Base-by-base conservation (phyloP, 2,329 filamentous ascomycete species). In the Huntiella bhutanensis region DNA sequence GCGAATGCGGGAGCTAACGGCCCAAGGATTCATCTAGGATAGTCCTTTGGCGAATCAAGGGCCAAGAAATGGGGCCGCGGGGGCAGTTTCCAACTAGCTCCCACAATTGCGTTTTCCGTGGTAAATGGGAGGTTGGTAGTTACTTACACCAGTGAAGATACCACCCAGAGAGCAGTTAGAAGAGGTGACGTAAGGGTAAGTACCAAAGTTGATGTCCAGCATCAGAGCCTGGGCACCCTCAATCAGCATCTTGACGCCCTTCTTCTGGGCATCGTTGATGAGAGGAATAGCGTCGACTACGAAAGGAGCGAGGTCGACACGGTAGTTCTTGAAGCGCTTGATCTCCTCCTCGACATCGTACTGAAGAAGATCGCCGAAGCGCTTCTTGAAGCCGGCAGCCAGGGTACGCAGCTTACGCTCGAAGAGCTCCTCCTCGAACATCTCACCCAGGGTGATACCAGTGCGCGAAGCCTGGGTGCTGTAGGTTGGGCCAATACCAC, bases 261-360 rank as follows among this genome's bases (percentile, higher is more conserved):
- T 63, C 47, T 71, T 61, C 56, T 82, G 76, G 1, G 75, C 77
- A 7, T 64, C 64, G 48, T 68, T 63, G 56, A 85, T 73, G 46
- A 81, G 72, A 35, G 72, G 66, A 22, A 82, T 70, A 50, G 74
- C 75, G 55, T 87, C 81, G 50, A 83, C 67, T 50, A 77, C 70
- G 53, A 73, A 81, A 16, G 68, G 65, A 39, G 66, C 66, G 19
- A 84, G 65, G 55, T 67, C 67, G 49, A 63, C 59, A 22, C 74
- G 68, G 58, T 76, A 76, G 33, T 65, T 64, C 56, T 73, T 67
- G 61, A 78, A 82, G 36, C 66, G 64, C 13, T 58, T 59, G 52
- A 86, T 70, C 62, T 86, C 81, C 33, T 76, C 75, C 53, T 86
- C 78, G 5, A 78, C 68, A 51, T 85, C 75, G 57, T 75, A 73